A percentile compares a stretch with the other conserved stretches of the same genome.
These are phyloP conservation scores for Saccharomyces pastorianus DNA, from an alignment of 1,139 yeast species.

Conservation along the genomic window DNA sequence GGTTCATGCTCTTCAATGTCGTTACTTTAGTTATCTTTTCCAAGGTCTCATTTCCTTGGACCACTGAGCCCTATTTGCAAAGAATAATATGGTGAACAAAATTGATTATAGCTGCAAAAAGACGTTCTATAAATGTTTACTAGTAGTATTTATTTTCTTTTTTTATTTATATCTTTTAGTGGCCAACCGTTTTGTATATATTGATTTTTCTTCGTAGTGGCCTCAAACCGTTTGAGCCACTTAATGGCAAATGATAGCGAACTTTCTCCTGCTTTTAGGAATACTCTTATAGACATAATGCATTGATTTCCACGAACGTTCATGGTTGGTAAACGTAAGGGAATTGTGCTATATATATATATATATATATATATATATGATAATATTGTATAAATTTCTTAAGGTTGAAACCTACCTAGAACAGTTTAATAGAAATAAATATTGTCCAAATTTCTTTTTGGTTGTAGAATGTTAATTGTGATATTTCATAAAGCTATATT, in stretches of 20 bases:
- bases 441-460: not conserved
- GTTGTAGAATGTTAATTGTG: constrained; percentile 1
- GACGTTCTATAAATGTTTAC: not conserved
- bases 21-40: constrained; percentile 50
- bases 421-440: not conserved
- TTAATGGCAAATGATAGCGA: not conserved
- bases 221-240: not conserved
- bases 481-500: constrained; percentile 2
- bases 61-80: constrained; percentile 50
- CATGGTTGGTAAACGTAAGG: not conserved
- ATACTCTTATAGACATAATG: not conserved
- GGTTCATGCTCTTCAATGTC: constrained; percentile 52
- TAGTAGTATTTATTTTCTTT: not conserved
- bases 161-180: not conserved
- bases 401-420: not conserved
- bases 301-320: not conserved
- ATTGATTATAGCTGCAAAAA: not conserved
- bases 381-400: not conserved
- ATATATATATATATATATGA: not conserved
- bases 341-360: not conserved
- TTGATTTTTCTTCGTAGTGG: not conserved
- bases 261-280: not conserved
- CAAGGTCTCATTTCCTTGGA: constrained; percentile 61
- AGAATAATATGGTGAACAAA: constrained; percentile 73
- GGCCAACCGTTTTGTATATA: not conserved